These are phyloP conservation scores for Quercus dentata DNA, from an alignment of 306 rosid genomes.

Conservation along the genomic window DNA sequence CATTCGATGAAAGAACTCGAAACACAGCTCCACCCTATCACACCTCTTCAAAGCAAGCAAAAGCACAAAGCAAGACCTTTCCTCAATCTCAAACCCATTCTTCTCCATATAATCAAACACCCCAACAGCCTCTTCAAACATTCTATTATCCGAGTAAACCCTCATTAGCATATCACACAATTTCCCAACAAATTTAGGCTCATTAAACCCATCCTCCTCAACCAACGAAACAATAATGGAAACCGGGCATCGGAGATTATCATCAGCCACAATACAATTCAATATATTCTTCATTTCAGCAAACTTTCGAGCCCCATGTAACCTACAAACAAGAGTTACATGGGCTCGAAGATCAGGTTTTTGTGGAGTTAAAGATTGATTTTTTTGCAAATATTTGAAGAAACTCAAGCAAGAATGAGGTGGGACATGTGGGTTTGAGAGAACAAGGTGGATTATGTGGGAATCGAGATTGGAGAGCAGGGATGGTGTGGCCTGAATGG, in stretches of 20 bases:
- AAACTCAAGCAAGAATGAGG: constrained; percentile 40
- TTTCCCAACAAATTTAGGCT: constrained; percentile 33
- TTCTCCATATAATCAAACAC: constrained; percentile 48
- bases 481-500: constrained; percentile 28
- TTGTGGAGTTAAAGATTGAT: constrained; percentile 15
- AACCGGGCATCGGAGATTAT: constrained; percentile 11
- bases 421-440: constrained; percentile 48
- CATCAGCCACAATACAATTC: constrained; percentile 32
- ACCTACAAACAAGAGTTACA: constrained; percentile 40
- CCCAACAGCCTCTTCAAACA: constrained; percentile 56
- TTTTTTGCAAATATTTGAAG: constrained; percentile 48
- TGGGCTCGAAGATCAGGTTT: constrained; percentile 64
- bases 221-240: constrained; percentile 31
- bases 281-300: constrained; percentile 47
- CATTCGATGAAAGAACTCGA: constrained; percentile 52
- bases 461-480: constrained; percentile 47
- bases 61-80: constrained; percentile 74
- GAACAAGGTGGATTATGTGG: constrained; percentile 45
- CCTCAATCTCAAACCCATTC: constrained; percentile 56
- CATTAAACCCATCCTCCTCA: constrained; percentile 22
- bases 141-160: constrained; percentile 48
- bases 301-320: constrained; percentile 44
- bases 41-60: constrained; percentile 61
- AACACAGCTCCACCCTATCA: constrained; percentile 34
- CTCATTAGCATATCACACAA: constrained; percentile 77